phyloP scores from a whole-genome alignment of 495 filamentous ascomycete species.

The Hyaloscypha hepaticicola region DNA sequence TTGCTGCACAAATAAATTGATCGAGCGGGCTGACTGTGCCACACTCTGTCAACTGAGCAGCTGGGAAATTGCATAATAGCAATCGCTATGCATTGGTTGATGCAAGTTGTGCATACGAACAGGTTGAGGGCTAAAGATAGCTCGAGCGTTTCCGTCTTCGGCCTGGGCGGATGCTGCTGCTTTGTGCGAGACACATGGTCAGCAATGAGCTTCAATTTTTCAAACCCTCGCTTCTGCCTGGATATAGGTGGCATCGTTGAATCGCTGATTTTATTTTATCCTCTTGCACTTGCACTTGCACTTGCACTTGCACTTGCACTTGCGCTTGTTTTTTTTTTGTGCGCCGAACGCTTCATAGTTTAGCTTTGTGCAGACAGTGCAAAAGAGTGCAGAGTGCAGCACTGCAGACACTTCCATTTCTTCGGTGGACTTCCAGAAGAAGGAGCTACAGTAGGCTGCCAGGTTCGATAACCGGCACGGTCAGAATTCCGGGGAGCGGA shows the following conservation, averaged over 20 bases:
- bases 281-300: not conserved
- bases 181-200: constrained; percentile 6
- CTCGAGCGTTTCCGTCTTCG: constrained; percentile 11
- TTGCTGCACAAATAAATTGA: constrained; percentile 3
- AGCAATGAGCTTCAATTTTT: no score
- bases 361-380: not conserved
- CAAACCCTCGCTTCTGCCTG: no score
- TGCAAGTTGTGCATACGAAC: constrained; percentile 13
- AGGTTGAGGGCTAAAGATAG: constrained; percentile 22
- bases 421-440: constrained; percentile 23
- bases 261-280: constrained; percentile 9
- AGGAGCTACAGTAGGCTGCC: constrained; percentile 8
- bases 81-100: constrained; percentile 1
- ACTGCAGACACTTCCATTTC: not conserved
- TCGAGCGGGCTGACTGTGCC: constrained; percentile 3
- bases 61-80: constrained; percentile 13
- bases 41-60: not conserved
- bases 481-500: not conserved
- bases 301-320: not conserved
- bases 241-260: no score
- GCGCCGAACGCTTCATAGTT: constrained; percentile 7
- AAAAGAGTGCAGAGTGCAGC: not conserved
- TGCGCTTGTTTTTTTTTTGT: not conserved
- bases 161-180: constrained; percentile 15
- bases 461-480: not conserved